Percentiles rank a stretch among this genome's conserved stretches.
phyloP scores from a whole-genome alignment of 805 yeast species.

The Candida railenensis region DNA sequence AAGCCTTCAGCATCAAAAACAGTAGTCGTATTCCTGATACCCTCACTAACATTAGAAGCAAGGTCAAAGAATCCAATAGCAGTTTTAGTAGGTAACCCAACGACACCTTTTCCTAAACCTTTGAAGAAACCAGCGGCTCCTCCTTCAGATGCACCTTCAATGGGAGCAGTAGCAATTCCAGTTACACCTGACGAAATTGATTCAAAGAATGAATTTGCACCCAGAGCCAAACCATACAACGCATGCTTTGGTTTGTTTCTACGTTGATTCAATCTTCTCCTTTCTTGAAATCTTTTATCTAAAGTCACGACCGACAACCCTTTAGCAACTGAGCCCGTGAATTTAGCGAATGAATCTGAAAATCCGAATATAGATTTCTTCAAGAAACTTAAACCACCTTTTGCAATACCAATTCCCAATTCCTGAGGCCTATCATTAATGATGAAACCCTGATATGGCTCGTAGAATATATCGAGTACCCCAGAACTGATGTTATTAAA shows the following conservation, averaged over 20 bases:
- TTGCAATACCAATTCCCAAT: constrained; percentile 90
- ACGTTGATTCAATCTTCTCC: constrained; percentile 69
- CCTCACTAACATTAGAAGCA: constrained; percentile 91
- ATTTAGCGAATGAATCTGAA: constrained; percentile 88
- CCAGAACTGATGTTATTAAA: constrained; percentile 94
- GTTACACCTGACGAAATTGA: constrained; percentile 84
- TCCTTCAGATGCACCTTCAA: constrained; percentile 82
- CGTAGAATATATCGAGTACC: constrained; percentile 92
- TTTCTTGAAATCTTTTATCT: constrained; percentile 80
- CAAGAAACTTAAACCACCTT: constrained; percentile 91
- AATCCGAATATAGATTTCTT: constrained; percentile 94
- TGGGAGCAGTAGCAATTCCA: constrained; percentile 89
- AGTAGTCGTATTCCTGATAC: constrained; percentile 88
- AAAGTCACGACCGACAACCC: constrained; percentile 89
- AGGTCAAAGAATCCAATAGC: constrained; percentile 93
- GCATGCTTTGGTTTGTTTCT: constrained; percentile 85
- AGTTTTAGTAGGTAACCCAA: constrained; percentile 95
- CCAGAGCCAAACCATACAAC: constrained; percentile 75
- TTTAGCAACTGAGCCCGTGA: constrained; percentile 92
- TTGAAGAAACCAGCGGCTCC: constrained; percentile 92
- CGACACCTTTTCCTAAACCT: constrained; percentile 92
- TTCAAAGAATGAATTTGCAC: constrained; percentile 86
- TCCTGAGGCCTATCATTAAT: constrained; percentile 96
- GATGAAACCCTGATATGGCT: constrained; percentile 94
- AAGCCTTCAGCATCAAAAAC: constrained; percentile 79